These are phyloP conservation scores for Brassica napus DNA, from an alignment of 345 rosid species.

Conservation along the genomic window DNA sequence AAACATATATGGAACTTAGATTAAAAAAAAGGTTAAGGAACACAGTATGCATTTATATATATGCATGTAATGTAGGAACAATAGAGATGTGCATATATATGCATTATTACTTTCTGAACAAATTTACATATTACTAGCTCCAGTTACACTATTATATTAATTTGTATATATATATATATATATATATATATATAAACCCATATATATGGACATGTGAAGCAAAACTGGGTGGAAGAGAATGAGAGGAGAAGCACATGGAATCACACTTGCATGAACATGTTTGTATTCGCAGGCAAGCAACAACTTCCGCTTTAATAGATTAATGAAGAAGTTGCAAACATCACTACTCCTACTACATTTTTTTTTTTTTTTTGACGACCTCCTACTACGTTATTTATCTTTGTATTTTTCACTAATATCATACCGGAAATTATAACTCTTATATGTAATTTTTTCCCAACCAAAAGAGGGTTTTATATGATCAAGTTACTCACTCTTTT, in stretches of 20 bases:
- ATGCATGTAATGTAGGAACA: not conserved
- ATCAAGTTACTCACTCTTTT: not conserved
- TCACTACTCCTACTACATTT: not conserved
- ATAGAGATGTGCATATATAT: too few relatives aligned
- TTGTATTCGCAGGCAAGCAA: constrained; percentile 25
- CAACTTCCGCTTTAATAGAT: constrained; percentile 25
- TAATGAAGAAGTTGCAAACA: constrained; percentile 5
- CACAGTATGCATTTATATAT: too few relatives aligned
- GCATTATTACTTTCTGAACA: too few relatives aligned
- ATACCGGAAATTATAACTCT: not conserved
- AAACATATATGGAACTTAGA: too few relatives aligned
- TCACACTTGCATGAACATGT: constrained; percentile 43
- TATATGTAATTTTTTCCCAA: not conserved
- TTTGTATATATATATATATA: too few relatives aligned
- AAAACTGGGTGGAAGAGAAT: constrained; percentile 30
- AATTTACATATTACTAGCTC: too few relatives aligned
- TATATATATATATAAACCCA: too few relatives aligned
- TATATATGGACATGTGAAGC: constrained; percentile 29
- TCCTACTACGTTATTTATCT: not conserved
- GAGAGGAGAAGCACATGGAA: constrained; percentile 41
- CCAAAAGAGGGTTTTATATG: not conserved
- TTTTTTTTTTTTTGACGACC: not conserved
- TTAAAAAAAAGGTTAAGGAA: too few relatives aligned
- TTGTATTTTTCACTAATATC: not conserved
- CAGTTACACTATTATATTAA: too few relatives aligned